Evolutionary conservation across 768 basidiomycete species (phyloP).

Genomic region (Amanita inopinata): DNA sequence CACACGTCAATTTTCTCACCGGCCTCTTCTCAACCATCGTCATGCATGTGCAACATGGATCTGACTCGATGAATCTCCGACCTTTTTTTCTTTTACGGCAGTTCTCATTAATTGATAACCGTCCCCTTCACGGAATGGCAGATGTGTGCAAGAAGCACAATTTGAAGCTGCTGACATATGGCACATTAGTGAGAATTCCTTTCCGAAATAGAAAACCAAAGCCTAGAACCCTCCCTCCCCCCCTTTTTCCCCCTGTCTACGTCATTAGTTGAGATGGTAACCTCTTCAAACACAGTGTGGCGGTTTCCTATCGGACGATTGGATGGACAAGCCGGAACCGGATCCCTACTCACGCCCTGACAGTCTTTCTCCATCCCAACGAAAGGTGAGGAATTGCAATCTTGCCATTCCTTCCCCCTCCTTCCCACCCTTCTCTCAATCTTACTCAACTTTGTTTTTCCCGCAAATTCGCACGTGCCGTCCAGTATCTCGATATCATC

Average conservation of each 20-base stretch:
- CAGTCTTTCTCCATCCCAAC: slow-evolving; percentile 68
- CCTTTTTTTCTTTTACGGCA: slow-evolving; percentile 17
- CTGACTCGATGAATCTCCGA: background rate
- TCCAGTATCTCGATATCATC: slow-evolving; percentile 78
- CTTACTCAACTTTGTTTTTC: too few relatives aligned
- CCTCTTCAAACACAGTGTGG: slow-evolving; percentile 48
- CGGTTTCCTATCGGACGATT: slow-evolving; percentile 71
- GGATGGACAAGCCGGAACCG: slow-evolving; percentile 60
- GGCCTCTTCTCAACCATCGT: background rate
- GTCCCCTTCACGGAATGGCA: slow-evolving; percentile 69
- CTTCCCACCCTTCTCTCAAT: too few relatives aligned
- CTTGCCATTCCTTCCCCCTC: too few relatives aligned
- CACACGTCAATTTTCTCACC: background rate
- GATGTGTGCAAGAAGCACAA: slow-evolving; percentile 66
- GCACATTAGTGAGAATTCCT: slow-evolving; percentile 53
- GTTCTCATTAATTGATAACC: slow-evolving; percentile 78
- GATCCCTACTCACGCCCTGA: slow-evolving; percentile 63
- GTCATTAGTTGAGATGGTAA: background rate
- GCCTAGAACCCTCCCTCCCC: too few relatives aligned
- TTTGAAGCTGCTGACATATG: slow-evolving; percentile 73
- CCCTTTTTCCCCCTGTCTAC: too few relatives aligned
- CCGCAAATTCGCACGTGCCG: background rate
- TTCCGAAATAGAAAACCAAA: slow-evolving; percentile 10
- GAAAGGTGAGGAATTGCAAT: slow-evolving; percentile 52
- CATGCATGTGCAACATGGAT: too few relatives aligned